Evolutionary conservation across 495 filamentous ascomycete species (phyloP).

Genomic region (Neurospora sp.): DNA sequence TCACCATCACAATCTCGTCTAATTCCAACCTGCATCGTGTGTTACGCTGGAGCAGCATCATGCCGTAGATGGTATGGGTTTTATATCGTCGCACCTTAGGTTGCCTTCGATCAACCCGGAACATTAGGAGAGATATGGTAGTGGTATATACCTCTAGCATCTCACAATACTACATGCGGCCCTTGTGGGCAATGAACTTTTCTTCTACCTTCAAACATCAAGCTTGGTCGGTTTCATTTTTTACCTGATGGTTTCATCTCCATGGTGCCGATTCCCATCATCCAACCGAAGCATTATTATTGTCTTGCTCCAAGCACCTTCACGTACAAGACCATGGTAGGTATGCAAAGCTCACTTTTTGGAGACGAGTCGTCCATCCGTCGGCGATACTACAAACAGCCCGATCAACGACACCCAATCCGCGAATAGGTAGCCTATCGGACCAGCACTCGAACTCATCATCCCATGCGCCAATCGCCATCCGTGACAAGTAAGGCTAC

Average conservation of each 20-base stretch:
- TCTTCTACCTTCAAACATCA: background rate
- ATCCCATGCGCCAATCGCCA: conserved; percentile 26
- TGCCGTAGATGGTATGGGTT: background rate
- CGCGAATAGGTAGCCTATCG: conserved; percentile 15
- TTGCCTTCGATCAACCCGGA: background rate
- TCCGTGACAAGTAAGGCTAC: conserved; percentile 47
- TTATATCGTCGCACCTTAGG: background rate
- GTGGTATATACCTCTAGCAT: background rate
- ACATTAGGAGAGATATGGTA: background rate
- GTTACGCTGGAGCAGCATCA: background rate
- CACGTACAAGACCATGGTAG: too few relatives aligned
- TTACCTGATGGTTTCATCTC: background rate
- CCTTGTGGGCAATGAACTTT: background rate
- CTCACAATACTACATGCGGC: background rate
- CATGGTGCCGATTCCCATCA: background rate
- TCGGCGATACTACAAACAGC: too few relatives aligned
- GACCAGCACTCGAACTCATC: conserved; percentile 35
- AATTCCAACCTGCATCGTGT: background rate
- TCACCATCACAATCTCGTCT: background rate
- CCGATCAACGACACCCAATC: conserved; percentile 12
- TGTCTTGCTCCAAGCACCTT: too few relatives aligned
- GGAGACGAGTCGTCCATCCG: too few relatives aligned
- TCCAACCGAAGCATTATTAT: background rate
- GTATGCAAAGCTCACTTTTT: background rate
- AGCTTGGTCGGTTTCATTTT: too few relatives aligned